Conservation (phyloP, 169 alveolate genomes). For the Eimeria maxima region DNA sequence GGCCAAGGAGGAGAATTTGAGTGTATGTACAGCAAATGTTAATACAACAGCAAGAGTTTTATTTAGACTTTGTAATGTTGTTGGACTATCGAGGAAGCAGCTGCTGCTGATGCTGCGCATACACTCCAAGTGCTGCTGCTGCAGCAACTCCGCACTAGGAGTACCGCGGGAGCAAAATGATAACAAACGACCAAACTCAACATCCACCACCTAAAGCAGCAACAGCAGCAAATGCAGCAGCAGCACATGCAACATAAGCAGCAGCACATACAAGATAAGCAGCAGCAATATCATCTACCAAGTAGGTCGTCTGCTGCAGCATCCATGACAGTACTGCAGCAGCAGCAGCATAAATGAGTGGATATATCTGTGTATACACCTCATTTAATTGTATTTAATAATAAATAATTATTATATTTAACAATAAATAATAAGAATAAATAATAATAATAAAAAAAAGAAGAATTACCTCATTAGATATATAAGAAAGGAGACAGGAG, state of each 20-base stretch:
- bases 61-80: conserved; percentile 11
- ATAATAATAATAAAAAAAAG: no score
- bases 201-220: conserved; percentile 42
- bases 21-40: conserved; percentile 10
- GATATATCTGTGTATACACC: no score
- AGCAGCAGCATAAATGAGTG: no score
- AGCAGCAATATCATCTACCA: neutral
- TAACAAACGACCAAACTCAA: conserved; percentile 11
- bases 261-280: no score
- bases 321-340: no score
- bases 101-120: conserved; percentile 14
- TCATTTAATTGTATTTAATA: no score
- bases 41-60: neutral
- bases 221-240: no score
- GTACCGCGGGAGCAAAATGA: conserved; percentile 39
- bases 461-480: conserved; percentile 11
- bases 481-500: conserved; percentile 8
- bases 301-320: no score
- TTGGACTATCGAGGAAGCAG: conserved; percentile 32
- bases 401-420: no score
- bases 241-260: no score
- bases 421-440: no score
- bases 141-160: conserved; percentile 56
- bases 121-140: conserved; percentile 53
- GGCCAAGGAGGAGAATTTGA: conserved; percentile 10